phyloP scores from a whole-genome alignment of 73 alveolate species.

The Diophrys appendiculata region DNA sequence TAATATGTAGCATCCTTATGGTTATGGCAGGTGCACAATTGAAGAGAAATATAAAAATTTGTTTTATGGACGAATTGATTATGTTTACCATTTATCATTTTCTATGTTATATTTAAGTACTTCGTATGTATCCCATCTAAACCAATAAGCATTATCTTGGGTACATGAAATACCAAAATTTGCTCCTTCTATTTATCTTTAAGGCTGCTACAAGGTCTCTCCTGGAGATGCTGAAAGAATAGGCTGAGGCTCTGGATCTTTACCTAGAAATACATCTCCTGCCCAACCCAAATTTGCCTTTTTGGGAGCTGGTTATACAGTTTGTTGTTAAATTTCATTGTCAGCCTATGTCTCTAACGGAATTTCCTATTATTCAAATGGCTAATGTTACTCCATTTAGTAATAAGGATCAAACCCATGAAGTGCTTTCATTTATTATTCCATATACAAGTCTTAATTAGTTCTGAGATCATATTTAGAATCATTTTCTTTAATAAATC shows the following conservation, averaged over 20 bases:
- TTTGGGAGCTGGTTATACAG: not conserved
- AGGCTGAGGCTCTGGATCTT: not conserved
- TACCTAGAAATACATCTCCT: not conserved
- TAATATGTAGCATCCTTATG: conserved; percentile 47
- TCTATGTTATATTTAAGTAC: conserved; percentile 18
- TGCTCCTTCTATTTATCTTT: not conserved
- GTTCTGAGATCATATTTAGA: not conserved
- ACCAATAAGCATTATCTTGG: conserved; percentile 46
- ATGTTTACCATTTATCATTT: conserved; percentile 18
- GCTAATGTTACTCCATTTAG: too few relatives aligned
- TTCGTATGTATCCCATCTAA: conserved; percentile 61
- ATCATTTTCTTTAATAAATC: not conserved
- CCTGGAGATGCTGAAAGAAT: not conserved
- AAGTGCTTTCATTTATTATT: not conserved
- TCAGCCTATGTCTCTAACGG: too few relatives aligned
- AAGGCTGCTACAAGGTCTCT: not conserved
- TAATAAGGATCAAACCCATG: too few relatives aligned
- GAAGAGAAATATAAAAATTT: conserved; percentile 60
- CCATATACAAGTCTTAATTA: not conserved
- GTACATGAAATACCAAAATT: not conserved
- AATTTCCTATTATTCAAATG: too few relatives aligned
- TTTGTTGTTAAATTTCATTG: not conserved
- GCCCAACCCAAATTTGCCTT: not conserved
- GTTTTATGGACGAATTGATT: conserved; percentile 4
- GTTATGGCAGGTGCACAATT: conserved; percentile 44